Evolutionary conservation across 495 filamentous ascomycete species (phyloP).

Genomic region (Viridothelium virens): DNA sequence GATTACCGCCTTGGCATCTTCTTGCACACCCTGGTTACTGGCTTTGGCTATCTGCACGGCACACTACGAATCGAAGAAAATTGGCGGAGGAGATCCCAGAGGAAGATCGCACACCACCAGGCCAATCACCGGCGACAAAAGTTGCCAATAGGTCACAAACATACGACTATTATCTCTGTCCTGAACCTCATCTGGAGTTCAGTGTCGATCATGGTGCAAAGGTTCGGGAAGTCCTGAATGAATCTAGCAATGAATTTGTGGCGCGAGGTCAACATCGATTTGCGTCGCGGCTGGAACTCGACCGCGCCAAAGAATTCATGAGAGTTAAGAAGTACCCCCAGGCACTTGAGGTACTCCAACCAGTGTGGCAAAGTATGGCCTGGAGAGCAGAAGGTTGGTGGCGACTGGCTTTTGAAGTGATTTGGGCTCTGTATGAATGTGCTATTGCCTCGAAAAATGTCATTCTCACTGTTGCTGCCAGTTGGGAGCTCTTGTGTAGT

Average conservation of each 20-base stretch:
- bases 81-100: constrained; percentile 62
- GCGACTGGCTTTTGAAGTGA: constrained; percentile 60
- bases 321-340: constrained; percentile 54
- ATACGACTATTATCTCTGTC: constrained; percentile 83
- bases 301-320: constrained; percentile 62
- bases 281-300: constrained; percentile 60
- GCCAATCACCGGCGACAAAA: constrained; percentile 58
- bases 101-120: constrained; percentile 63
- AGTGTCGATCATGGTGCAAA: constrained; percentile 41
- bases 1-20: constrained; percentile 65
- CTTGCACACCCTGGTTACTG: constrained; percentile 88
- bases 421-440: constrained; percentile 66
- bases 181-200: constrained; percentile 64
- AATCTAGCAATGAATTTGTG: constrained; percentile 59
- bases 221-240: constrained; percentile 37
- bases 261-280: constrained; percentile 54
- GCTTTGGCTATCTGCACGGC: constrained; percentile 61
- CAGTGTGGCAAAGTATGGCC: constrained; percentile 62
- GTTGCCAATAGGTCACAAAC: constrained; percentile 58
- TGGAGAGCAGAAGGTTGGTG: constrained; percentile 81
- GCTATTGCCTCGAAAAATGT: constrained; percentile 56
- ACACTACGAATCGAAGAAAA: constrained; percentile 50
- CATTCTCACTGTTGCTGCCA: constrained; percentile 62
- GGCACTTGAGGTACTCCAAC: constrained; percentile 57
- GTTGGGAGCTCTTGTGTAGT: constrained; percentile 72